phyloP scores from a whole-genome alignment of 805 yeast genomes.

The Wickerhamiella spandovensis region DNA sequence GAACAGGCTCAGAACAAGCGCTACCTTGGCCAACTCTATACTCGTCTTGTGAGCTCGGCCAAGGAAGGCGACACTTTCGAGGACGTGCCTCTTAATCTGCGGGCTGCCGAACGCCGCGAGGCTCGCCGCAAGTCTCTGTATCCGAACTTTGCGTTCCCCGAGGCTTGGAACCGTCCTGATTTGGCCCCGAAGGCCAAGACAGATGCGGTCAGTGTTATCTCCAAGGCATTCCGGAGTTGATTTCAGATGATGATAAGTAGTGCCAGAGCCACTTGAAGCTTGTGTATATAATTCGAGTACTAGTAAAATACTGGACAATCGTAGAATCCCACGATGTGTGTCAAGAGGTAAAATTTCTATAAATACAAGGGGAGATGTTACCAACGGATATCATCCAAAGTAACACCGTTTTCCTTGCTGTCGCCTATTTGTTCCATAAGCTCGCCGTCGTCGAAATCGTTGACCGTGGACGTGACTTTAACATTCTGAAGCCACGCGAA shows the following conservation, averaged over 20 bases:
- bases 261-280: too few relatives aligned
- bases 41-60: slow-evolving; percentile 48
- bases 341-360: not conserved
- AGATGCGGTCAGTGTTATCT: slow-evolving; percentile 13
- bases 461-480: slow-evolving; percentile 8
- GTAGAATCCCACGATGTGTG: too few relatives aligned
- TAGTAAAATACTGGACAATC: too few relatives aligned
- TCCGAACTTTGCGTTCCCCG: slow-evolving; percentile 46
- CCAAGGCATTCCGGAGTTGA: not conserved
- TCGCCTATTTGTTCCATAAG: not conserved
- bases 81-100: slow-evolving; percentile 70
- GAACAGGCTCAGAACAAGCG: slow-evolving; percentile 82
- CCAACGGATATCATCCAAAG: slow-evolving; percentile 15
- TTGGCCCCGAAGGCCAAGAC: slow-evolving; percentile 44
- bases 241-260: too few relatives aligned
- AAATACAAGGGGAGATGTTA: not conserved
- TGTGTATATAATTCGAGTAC: slow-evolving; percentile 3
- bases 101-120: slow-evolving; percentile 43
- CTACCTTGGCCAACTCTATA: slow-evolving; percentile 50
- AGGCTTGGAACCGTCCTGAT: slow-evolving; percentile 63
- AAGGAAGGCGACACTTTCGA: slow-evolving; percentile 52
- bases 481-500: slow-evolving; percentile 13
- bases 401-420: slow-evolving; percentile 11
- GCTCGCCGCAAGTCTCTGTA: slow-evolving; percentile 30
- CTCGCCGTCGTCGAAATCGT: slow-evolving; percentile 15